phyloP scores from a whole-genome alignment of 805 yeast genomes.

The Wickerhamiella nectarea region DNA sequence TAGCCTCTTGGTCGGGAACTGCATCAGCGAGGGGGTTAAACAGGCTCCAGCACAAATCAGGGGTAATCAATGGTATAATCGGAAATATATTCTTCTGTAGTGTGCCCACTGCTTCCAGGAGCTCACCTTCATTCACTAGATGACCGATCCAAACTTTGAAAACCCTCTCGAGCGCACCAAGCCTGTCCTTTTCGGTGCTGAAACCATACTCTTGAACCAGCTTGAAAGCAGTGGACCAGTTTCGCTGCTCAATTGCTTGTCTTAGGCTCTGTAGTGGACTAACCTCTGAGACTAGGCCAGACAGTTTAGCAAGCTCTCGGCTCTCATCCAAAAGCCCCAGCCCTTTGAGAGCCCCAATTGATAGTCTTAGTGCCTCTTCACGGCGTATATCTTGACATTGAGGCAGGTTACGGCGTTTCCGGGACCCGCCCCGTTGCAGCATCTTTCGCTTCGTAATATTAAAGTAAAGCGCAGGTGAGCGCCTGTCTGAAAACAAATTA shows the following conservation, averaged over 20 bases:
- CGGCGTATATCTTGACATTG: background rate
- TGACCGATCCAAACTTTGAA: background rate
- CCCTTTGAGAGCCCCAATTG: background rate
- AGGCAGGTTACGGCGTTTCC: background rate
- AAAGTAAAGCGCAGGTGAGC: background rate
- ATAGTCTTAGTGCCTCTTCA: background rate
- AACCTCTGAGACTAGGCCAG: background rate
- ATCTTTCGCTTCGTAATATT: background rate
- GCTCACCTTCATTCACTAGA: background rate
- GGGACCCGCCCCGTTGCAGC: background rate
- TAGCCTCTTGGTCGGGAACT: background rate
- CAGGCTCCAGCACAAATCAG: background rate
- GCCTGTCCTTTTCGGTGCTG: background rate
- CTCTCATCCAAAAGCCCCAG: background rate
- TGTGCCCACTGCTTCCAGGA: background rate
- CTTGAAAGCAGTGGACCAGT: background rate
- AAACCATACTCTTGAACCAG: background rate
- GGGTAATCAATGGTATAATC: background rate
- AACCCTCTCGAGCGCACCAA: background rate
- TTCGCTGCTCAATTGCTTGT: background rate
- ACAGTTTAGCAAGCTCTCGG: background rate
- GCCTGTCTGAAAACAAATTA: too few species aligned
- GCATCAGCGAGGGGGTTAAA: background rate
- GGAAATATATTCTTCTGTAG: background rate
- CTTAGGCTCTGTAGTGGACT: background rate